These are phyloP conservation scores for Dryas integrifolia DNA, from an alignment of 331 rosid species.

Conservation along the genomic window DNA sequence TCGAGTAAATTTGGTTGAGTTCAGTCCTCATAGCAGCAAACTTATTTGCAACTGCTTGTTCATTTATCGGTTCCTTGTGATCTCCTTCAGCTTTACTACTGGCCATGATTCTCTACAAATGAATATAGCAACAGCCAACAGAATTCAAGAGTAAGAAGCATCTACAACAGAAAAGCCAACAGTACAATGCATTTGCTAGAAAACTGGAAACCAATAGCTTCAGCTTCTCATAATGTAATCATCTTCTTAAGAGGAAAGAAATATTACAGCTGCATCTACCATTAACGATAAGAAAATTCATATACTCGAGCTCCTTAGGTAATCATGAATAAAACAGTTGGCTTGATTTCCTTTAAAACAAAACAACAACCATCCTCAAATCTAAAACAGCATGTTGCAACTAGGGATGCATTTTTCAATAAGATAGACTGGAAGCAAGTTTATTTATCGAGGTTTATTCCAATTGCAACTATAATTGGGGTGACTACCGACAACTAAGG, in stretches of 20 bases:
- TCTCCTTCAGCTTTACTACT: constrained; percentile 55
- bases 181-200: neutral
- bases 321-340: neutral
- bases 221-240: neutral
- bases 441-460: neutral
- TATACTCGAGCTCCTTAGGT: neutral
- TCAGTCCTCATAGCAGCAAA: constrained; percentile 81
- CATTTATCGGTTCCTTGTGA: constrained; percentile 69
- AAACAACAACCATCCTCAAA: neutral
- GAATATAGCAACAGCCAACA: constrained; percentile 6
- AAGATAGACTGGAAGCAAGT: neutral
- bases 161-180: neutral
- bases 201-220: neutral
- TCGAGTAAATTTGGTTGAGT: constrained; percentile 90
- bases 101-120: constrained; percentile 56
- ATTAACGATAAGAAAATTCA: neutral
- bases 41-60: constrained; percentile 79
- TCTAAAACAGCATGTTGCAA: neutral
- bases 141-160: neutral
- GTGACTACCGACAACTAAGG: neutral
- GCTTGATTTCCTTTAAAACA: neutral
- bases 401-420: neutral
- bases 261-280: constrained; percentile 6
- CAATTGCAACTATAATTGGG: neutral
- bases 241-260: neutral